phyloP scores from a whole-genome alignment of 352 stramenopile species.

The Globisporangium apiculatum region DNA sequence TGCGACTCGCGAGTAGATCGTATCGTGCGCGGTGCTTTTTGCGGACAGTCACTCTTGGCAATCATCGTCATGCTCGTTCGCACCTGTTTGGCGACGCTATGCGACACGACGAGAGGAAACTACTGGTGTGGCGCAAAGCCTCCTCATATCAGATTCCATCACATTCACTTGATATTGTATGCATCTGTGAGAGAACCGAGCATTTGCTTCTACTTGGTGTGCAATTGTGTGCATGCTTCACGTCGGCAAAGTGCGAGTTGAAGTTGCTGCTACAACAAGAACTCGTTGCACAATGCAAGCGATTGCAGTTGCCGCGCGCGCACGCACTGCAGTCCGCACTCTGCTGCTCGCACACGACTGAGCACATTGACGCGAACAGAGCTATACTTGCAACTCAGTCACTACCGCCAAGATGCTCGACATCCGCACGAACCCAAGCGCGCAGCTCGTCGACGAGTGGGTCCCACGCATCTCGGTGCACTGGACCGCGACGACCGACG shows the following conservation, averaged over 20 bases:
- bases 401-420: not conserved
- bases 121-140: too few species aligned
- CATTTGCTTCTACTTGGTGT: not conserved
- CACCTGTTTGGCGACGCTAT: too few species aligned
- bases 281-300: too few species aligned
- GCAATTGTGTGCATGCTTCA: not conserved
- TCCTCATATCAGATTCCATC: too few species aligned
- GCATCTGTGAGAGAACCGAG: not conserved
- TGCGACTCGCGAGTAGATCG: too few species aligned
- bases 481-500: conserved; percentile 38
- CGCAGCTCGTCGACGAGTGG: conserved; percentile 13
- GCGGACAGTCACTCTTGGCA: too few species aligned
- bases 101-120: too few species aligned
- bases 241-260: conserved; percentile 9
- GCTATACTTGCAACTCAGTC: not conserved
- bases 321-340: conserved; percentile 2
- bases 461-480: conserved; percentile 24
- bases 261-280: conserved; percentile 2
- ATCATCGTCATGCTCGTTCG: too few species aligned
- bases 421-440: not conserved
- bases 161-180: not conserved
- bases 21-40: too few species aligned
- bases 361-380: not conserved
- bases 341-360: not conserved
- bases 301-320: too few species aligned